A percentile compares a stretch with the other conserved stretches of the same genome.
Evolutionary conservation across 345 rosid species (phyloP).

Genomic region (Lumnitzera littorea): DNA sequence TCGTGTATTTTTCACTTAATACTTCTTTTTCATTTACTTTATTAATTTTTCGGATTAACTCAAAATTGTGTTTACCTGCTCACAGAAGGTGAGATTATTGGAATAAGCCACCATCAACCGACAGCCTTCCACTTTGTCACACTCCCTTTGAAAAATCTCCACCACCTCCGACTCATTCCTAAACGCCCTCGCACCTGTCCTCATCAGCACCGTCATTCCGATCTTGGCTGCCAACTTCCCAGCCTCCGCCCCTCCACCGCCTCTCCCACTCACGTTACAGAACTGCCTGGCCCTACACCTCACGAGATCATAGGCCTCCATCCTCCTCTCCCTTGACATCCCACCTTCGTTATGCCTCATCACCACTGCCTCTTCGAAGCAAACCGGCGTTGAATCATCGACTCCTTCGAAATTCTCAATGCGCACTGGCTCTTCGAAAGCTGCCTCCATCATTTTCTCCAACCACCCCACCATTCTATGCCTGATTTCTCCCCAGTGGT

Average conservation of each 20-base stretch:
- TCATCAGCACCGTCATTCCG: conserved; percentile 62
- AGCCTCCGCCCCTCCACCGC: conserved; percentile 1
- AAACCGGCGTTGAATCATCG: conserved; percentile 26
- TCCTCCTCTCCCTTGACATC: conserved; percentile 57
- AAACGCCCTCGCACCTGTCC: conserved; percentile 71
- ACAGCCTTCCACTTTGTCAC: conserved; percentile 46
- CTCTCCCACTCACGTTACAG: conserved; percentile 31
- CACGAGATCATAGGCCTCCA: conserved; percentile 49
- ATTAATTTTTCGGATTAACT: no score
- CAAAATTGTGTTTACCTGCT: conserved; percentile 36
- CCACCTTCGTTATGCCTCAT: conserved; percentile 83
- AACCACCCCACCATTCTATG: conserved; percentile 43
- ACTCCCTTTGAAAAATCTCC: conserved; percentile 41
- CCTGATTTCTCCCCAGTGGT: conserved; percentile 73
- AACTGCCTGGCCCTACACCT: conserved; percentile 50
- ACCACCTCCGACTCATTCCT: conserved; percentile 42
- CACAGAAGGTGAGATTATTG: conserved; percentile 54
- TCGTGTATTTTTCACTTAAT: no score
- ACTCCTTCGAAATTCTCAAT: conserved; percentile 27
- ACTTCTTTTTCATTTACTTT: no score
- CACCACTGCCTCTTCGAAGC: conserved; percentile 70
- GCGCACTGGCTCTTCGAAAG: conserved; percentile 22
- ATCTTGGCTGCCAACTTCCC: conserved; percentile 12
- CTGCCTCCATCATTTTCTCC: conserved; percentile 29
- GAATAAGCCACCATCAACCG: conserved; percentile 55